phyloP scores from a whole-genome alignment of 768 basidiomycete species.

The Suillus fuscotomentosus region DNA sequence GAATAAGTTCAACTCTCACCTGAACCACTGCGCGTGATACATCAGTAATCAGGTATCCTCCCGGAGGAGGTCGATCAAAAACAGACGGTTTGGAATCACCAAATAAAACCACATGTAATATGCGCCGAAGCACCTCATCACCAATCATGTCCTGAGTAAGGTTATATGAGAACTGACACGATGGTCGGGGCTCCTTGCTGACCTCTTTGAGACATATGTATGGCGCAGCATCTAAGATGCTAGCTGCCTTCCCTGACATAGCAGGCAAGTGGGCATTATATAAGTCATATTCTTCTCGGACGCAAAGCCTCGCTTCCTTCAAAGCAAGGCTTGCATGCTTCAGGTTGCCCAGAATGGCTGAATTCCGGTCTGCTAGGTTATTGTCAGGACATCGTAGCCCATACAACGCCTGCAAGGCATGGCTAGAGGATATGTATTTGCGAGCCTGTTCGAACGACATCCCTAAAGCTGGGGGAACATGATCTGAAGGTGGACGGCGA shows the following conservation, averaged over 20 bases:
- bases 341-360: not conserved
- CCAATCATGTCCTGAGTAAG: not conserved
- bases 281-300: too few species aligned
- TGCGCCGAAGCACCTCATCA: not conserved
- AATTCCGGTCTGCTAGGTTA: not conserved
- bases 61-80: not conserved
- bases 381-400: not conserved
- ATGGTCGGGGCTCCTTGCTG: too few species aligned
- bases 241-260: too few species aligned
- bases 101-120: not conserved
- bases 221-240: not conserved
- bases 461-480: not conserved
- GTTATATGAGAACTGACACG: too few species aligned
- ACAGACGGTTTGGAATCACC: not conserved
- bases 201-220: not conserved
- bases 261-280: too few species aligned
- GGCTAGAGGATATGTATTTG: not conserved
- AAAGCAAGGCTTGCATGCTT: not conserved
- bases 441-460: not conserved
- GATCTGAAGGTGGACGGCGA: not conserved
- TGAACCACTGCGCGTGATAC: not conserved
- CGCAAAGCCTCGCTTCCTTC: too few species aligned
- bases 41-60: not conserved
- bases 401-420: not conserved
- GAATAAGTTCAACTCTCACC: not conserved